phyloP scores from a whole-genome alignment of 116 monocot species.

The Cymodocea nodosa region DNA sequence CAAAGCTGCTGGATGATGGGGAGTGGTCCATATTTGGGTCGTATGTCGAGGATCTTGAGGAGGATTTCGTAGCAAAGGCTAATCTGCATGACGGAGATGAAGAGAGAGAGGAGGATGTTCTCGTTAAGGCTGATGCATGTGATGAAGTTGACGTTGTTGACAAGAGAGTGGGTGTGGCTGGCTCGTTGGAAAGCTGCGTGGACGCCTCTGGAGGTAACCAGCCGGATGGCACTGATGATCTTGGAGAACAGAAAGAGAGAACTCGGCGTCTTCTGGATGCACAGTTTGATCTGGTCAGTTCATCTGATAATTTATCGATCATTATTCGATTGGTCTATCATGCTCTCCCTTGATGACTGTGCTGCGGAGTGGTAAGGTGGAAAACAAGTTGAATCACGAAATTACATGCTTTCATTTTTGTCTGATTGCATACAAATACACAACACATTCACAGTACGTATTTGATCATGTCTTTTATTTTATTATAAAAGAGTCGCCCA shows the following conservation, averaged over 20 bases:
- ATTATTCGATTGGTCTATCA: no score
- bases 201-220: conserved; percentile 4
- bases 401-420: no score
- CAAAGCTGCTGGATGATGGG: conserved; percentile 59
- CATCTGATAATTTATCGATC: no score
- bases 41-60: conserved; percentile 88
- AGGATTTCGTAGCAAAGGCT: conserved; percentile 88
- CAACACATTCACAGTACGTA: no score
- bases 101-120: conserved; percentile 2
- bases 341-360: no score
- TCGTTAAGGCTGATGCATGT: neutral
- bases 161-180: conserved; percentile 3
- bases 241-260: conserved; percentile 31
- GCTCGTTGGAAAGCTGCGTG: conserved; percentile 2
- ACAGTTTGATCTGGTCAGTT: conserved; percentile 76
- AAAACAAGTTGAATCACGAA: no score
- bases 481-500: no score
- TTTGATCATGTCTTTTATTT: no score
- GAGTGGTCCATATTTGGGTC: conserved; percentile 77
- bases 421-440: no score
- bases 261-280: conserved; percentile 51
- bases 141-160: conserved; percentile 1
- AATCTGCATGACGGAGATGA: conserved; percentile 36
- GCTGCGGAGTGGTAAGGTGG: no score
- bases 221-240: conserved; percentile 7